Conservation (phyloP, 768 basidiomycete species). For the Termitomyces sp. region DNA sequence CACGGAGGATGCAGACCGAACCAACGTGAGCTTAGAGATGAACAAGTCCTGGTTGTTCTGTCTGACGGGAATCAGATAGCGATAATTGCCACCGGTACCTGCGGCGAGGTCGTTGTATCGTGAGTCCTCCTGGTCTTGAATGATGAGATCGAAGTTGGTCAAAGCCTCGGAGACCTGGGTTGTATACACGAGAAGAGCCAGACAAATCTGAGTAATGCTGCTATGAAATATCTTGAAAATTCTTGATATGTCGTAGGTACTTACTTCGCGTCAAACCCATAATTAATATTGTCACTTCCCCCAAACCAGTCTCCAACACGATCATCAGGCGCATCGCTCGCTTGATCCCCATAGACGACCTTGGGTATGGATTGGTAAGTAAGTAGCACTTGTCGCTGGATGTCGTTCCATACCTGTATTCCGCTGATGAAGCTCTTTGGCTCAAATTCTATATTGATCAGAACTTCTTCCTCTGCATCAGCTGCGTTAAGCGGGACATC, state of each 20-base stretch:
- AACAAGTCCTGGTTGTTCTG: not conserved
- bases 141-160: slow-evolving; percentile 6
- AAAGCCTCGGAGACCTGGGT: slow-evolving; percentile 3
- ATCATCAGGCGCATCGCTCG: slow-evolving; percentile 1
- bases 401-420: not conserved
- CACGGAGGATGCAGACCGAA: not conserved
- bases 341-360: not conserved
- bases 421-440: slow-evolving; percentile 4
- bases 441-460: not conserved
- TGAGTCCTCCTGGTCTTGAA: not conserved
- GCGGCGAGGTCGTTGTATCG: slow-evolving; percentile 6
- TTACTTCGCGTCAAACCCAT: not conserved
- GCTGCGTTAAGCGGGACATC: not conserved
- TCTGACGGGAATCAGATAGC: slow-evolving; percentile 7
- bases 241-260: not conserved
- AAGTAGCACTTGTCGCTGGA: not conserved
- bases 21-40: slow-evolving; percentile 1
- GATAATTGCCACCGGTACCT: not conserved
- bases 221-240: not conserved
- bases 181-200: slow-evolving; percentile 10
- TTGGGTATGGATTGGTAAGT: not conserved
- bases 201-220: not conserved
- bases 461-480: slow-evolving; percentile 2
- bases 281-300: slow-evolving; percentile 7
- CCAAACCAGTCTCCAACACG: not conserved